Conservation (phyloP, 1,284 basidiomycete species). For the Cutaneotrichosporon cavernicola region DNA sequence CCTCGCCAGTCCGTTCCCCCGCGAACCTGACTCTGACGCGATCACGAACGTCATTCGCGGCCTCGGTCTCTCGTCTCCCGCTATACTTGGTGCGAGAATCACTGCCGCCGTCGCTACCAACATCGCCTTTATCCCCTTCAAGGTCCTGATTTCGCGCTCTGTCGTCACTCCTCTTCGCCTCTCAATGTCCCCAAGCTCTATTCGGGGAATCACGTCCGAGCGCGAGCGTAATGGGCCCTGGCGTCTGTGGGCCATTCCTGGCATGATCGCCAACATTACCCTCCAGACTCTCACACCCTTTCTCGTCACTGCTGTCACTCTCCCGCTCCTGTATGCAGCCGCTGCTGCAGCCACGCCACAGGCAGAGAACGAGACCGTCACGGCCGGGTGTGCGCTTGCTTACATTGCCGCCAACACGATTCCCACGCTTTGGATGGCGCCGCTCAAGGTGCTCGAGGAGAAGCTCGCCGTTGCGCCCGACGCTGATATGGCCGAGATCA, state of each 20-base stretch:
- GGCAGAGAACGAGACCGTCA: neutral
- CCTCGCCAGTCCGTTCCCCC: neutral
- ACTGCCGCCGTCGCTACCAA: neutral
- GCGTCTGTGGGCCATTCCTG: neutral
- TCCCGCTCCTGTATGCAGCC: neutral
- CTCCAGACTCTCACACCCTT: neutral
- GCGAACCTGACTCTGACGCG: neutral
- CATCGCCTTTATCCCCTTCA: neutral
- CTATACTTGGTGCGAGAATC: neutral
- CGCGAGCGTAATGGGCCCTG: neutral
- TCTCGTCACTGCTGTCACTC: neutral
- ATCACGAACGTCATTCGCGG: neutral
- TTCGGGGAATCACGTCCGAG: neutral
- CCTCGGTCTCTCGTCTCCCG: neutral
- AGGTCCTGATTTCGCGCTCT: neutral
- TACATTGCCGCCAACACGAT: slow-evolving; percentile 50
- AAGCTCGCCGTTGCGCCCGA: slow-evolving; percentile 80
- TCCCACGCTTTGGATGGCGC: slow-evolving; percentile 66
- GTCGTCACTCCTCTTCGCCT: slow-evolving; percentile 7
- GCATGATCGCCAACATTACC: neutral
- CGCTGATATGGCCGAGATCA: slow-evolving; percentile 61
- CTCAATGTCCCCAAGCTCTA: neutral
- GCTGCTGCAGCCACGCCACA: neutral
- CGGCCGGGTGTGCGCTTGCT: neutral
- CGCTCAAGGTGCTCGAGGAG: slow-evolving; percentile 76